These are phyloP conservation scores for Pugionium cornutum DNA, from an alignment of 345 rosid species.

Conservation along the genomic window DNA sequence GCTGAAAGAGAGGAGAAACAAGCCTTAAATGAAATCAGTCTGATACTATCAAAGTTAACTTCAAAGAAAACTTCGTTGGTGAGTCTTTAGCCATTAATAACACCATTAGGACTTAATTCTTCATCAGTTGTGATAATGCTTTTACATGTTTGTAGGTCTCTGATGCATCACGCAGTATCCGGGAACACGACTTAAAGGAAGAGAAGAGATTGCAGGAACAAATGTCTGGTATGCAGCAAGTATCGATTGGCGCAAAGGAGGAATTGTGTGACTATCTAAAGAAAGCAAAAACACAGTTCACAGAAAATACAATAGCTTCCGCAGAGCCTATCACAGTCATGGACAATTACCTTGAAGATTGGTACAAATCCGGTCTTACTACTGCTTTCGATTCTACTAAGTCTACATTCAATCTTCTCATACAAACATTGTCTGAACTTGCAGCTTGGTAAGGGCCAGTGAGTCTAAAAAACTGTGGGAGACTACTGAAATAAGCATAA, in stretches of 20 bases:
- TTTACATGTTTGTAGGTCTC: constrained; percentile 51
- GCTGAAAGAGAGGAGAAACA: constrained; percentile 72
- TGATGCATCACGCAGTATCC: constrained; percentile 58
- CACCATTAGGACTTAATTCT: background rate
- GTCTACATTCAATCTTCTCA: constrained; percentile 1
- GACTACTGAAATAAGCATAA: constrained; percentile 40
- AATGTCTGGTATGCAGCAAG: constrained; percentile 60
- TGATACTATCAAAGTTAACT: constrained; percentile 63
- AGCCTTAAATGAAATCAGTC: constrained; percentile 63
- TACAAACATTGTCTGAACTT: constrained; percentile 11
- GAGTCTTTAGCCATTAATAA: constrained; percentile 25
- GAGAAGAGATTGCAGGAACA: constrained; percentile 57
- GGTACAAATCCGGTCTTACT: constrained; percentile 44
- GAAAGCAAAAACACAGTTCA: constrained; percentile 49
- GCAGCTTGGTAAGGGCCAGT: constrained; percentile 56
- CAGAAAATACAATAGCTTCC: constrained; percentile 59
- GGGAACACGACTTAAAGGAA: constrained; percentile 47
- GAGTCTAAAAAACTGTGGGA: constrained; percentile 60
- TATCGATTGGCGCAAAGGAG: constrained; percentile 53
- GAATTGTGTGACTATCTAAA: constrained; percentile 51
- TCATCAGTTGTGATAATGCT: constrained; percentile 4
- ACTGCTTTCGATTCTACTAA: constrained; percentile 1
- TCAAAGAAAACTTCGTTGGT: constrained; percentile 70
- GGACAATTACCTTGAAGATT: constrained; percentile 59
- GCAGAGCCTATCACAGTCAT: constrained; percentile 58